Conservation (phyloP, 202 grass and related monocot species). For the Panicum virgatum region DNA sequence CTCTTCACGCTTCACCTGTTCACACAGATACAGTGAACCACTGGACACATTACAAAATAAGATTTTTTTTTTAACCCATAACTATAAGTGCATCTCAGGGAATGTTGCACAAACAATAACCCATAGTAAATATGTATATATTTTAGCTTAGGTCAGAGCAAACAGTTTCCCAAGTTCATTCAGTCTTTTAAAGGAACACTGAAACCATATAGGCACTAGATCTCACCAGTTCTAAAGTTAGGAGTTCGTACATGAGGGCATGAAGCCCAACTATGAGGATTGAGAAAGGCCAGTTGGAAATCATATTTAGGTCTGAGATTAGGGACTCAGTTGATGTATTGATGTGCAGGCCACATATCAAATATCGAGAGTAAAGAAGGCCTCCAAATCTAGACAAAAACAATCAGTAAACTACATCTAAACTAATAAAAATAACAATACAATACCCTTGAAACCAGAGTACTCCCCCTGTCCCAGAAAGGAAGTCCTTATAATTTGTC, state of each 20-base stretch:
- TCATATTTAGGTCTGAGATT: background rate
- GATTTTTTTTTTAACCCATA: constrained; percentile 11
- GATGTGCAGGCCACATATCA: background rate
- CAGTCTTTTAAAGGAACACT: background rate
- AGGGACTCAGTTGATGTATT: background rate
- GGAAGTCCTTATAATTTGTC: too few species aligned
- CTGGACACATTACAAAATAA: background rate
- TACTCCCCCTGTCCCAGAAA: too few species aligned
- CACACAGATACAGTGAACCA: constrained; percentile 29
- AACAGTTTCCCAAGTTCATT: background rate
- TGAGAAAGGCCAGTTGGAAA: background rate
- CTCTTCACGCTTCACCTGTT: constrained; percentile 91
- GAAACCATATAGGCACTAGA: background rate
- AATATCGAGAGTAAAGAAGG: background rate
- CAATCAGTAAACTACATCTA: background rate
- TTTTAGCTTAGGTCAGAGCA: too few species aligned
- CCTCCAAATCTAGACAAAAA: background rate
- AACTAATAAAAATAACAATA: background rate
- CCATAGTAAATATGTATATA: background rate
- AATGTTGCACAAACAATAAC: constrained; percentile 25
- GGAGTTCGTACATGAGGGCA: background rate
- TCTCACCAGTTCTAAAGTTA: background rate
- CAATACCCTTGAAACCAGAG: background rate
- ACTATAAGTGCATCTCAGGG: constrained; percentile 17
- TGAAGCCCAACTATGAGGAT: background rate